Evolutionary conservation across 768 basidiomycete genomes (phyloP), one percentile per base, ranked within the genome.

Genomic region (Trametes cinnabarina): DNA sequence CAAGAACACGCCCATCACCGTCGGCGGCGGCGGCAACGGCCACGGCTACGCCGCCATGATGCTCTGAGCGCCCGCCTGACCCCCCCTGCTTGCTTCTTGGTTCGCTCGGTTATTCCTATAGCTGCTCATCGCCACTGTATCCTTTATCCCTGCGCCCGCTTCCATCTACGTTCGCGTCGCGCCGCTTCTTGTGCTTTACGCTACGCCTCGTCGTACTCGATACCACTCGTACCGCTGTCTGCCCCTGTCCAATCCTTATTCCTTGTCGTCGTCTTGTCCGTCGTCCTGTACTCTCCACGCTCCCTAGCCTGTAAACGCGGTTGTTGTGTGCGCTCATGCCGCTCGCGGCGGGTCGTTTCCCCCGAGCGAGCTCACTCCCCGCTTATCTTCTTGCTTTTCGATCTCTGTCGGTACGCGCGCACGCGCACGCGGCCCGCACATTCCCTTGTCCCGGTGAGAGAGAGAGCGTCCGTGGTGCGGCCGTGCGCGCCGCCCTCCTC

Each of bases 21-120:
- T 72, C 46, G 69, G 76, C 30, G 73, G 74, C 51, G 73, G 72
- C 47, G 67, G 75, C 52, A 76, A 72, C 58, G 65, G 61, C 51
- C 70, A 69, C 40, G 75, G 71, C 56, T 78, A 76, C 68, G 69
- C 70, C 30, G 65, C 74, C 57, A 76, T 79, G 72, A 63, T 79
- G 62, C 65, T 73, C 63, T 73, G 51, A 57, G 51, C 51, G 51
- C 46, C 14, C 30, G 30, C 30, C n/a, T n/a, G n/a, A n/a, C n/a
- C n/a, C n/a, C n/a, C n/a, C n/a, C 19, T 43, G n/a, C 42, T 43
- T 11, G 22, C 22, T n/a, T n/a, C 11, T 43, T 42, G 51, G 41
- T 52, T 40, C 19, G 14, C 35, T n/a, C 35, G 43, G 15, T 34
- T 55, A 40, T 39, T 26, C 35, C 35, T 55, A 55, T 47, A 55